phyloP scores from a whole-genome alignment of 2,329 filamentous ascomycete genomes.

The Xylaria sp. region DNA sequence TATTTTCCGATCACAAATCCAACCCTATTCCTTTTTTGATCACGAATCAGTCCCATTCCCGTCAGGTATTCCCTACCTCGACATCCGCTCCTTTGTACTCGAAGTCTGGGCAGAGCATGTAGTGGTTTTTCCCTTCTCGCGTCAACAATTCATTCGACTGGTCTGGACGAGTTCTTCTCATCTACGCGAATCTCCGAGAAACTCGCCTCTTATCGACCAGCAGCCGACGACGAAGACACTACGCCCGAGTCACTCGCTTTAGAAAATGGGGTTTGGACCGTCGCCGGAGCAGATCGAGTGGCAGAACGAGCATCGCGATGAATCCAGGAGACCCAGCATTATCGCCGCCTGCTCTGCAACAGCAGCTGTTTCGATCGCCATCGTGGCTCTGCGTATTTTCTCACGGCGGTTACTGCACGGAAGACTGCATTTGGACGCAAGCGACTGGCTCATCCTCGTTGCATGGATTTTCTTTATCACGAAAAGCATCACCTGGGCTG shows the following conservation, averaged over 20 bases:
- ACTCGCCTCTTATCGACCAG: neutral
- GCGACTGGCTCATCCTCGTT: conserved; percentile 11
- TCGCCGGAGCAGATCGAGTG: conserved; percentile 6
- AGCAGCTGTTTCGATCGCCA: conserved; percentile 2
- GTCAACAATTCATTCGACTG: no score
- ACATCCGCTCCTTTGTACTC: neutral
- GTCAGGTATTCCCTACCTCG: neutral
- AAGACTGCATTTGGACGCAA: conserved; percentile 6
- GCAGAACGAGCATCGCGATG: conserved; percentile 14
- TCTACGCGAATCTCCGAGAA: neutral
- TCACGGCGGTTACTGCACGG: conserved; percentile 8
- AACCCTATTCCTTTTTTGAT: no score
- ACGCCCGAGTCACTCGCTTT: neutral
- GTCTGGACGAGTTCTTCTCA: no score
- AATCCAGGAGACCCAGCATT: conserved; percentile 4
- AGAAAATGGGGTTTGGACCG: conserved; percentile 6
- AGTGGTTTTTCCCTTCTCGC: neutral
- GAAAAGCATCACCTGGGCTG: conserved; percentile 5
- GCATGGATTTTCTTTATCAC: conserved; percentile 10
- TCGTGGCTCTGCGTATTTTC: conserved; percentile 10
- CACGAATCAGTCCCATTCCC: neutral
- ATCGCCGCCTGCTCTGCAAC: conserved; percentile 10
- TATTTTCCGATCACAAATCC: no score
- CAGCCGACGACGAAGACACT: neutral
- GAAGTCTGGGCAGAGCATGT: conserved; percentile 1